Evolutionary conservation across 371 early-diverging fungal species (phyloP), one percentile per base, ranked within the genome.

Genomic region (Syncephalastrum monosporum): DNA sequence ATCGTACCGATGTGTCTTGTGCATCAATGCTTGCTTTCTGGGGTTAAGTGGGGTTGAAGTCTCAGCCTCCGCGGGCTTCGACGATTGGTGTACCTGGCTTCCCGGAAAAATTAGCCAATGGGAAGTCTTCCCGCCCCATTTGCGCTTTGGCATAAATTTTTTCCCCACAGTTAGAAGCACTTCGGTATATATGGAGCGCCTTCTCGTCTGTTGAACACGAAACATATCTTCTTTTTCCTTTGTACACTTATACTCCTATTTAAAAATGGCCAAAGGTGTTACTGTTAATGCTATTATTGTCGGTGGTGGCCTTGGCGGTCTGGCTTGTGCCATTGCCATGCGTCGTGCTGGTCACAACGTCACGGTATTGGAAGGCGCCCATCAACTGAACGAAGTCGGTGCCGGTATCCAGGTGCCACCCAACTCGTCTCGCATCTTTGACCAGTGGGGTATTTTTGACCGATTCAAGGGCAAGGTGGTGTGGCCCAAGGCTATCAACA

Each of bases 331-430:
- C 7, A 67, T 67, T 47, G 68, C 68, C 12, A 33, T 67, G 13
- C 23, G 57, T 15, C 57, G 64, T 12, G 56, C 60, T 54, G 64
- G 64, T 14, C 68, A 67, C 23, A 56, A 60, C 19, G 64, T 67
- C 29, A 63, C 50, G 23, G 68, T 67, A 4, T 50, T 63, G 8
- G 68, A 68, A 47, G 58, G 57, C 21, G 68, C 68, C 13, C 44
- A 53, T 4, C 49, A 60, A 33, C 44, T 68, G 42, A 60, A 55
- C 19, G 68, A 68, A 55, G 61, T 68, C 6, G 68, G 68, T 55
- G 68, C 68, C 16, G 68, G 68, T 53, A 68, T 68, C 41, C 68
- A 68, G 25, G 61, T 68, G 8, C 68, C 68, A 48, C 68, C 68
- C 14, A 68, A 68, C 46, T 60, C 64, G 10, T 60, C 68, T 4